These are phyloP conservation scores for Claviceps pazoutovae DNA, from an alignment of 2,329 filamentous ascomycete species.

Conservation along the genomic window DNA sequence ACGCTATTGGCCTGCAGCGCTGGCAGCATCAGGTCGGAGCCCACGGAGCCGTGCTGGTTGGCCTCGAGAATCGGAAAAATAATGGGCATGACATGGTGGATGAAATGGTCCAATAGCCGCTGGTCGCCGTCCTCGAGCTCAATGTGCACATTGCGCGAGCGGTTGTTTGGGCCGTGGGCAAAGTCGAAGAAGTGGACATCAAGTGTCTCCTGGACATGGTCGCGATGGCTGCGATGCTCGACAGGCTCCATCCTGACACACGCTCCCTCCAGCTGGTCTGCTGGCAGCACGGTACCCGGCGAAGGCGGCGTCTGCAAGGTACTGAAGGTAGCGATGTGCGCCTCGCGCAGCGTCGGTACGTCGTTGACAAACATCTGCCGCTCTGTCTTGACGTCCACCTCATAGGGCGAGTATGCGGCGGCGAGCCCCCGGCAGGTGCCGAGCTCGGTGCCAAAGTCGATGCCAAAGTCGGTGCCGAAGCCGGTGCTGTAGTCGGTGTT, in stretches of 20 bases:
- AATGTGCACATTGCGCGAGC: slow-evolving; percentile 55
- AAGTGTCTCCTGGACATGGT: slow-evolving; percentile 40
- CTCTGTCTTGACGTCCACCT: slow-evolving; percentile 93
- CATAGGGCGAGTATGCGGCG: slow-evolving; percentile 61
- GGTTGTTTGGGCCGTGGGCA: slow-evolving; percentile 49
- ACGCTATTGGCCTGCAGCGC: slow-evolving; percentile 83
- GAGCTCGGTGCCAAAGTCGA: slow-evolving; percentile 27
- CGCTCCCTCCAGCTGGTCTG: slow-evolving; percentile 33
- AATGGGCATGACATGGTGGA: slow-evolving; percentile 72
- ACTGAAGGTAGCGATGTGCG: slow-evolving; percentile 82
- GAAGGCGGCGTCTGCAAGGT: slow-evolving; percentile 73
- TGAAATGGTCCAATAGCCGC: slow-evolving; percentile 77
- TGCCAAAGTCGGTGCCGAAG: background rate
- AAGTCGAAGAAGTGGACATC: slow-evolving; percentile 79
- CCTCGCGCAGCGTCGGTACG: slow-evolving; percentile 71
- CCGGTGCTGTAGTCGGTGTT: no score
- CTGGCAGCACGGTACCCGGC: slow-evolving; percentile 50
- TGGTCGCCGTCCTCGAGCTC: slow-evolving; percentile 82
- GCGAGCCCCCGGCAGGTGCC: slow-evolving; percentile 43
- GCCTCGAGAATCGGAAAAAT: slow-evolving; percentile 88
- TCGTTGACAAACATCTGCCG: slow-evolving; percentile 89
- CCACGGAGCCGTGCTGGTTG: slow-evolving; percentile 72
- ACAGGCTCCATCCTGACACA: slow-evolving; percentile 30
- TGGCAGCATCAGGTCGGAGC: slow-evolving; percentile 70
- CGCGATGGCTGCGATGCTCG: slow-evolving; percentile 10